Evolutionary conservation across 2,329 filamentous ascomycete species (phyloP).

Genomic region (Zelopaecilomyces penicillatus): DNA sequence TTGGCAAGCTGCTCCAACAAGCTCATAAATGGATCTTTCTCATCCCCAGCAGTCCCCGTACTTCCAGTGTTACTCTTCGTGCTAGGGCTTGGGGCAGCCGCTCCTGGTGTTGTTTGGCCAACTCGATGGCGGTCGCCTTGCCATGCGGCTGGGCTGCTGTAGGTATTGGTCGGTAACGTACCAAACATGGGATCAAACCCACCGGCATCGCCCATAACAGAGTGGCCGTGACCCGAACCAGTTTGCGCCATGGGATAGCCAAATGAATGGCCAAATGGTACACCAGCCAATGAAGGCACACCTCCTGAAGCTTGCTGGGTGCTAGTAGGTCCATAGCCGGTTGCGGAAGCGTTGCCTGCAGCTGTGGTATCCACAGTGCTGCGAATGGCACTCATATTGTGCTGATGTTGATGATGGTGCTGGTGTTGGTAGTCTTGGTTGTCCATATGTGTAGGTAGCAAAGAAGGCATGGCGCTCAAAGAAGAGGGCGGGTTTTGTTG

Average conservation of each 20-base stretch:
- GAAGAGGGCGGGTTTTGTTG: slow-evolving; percentile 29
- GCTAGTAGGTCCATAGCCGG: slow-evolving; percentile 2
- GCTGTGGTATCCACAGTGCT: slow-evolving; percentile 8
- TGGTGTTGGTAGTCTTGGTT: too few species aligned
- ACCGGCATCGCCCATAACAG: slow-evolving; percentile 23
- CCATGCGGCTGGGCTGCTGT: slow-evolving; percentile 45
- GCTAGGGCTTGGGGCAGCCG: slow-evolving; percentile 31
- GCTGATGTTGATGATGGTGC: slow-evolving; percentile 18
- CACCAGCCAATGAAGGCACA: slow-evolving; percentile 3
- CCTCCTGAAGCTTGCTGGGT: slow-evolving; percentile 1
- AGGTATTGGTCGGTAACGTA: slow-evolving; percentile 43
- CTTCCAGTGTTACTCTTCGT: slow-evolving; percentile 42
- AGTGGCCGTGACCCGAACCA: neutral
- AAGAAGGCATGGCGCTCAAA: slow-evolving; percentile 30
- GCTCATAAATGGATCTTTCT: slow-evolving; percentile 75
- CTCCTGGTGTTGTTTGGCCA: slow-evolving; percentile 11
- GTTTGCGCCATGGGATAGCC: slow-evolving; percentile 27
- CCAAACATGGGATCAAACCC: slow-evolving; percentile 54
- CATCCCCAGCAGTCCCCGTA: slow-evolving; percentile 44
- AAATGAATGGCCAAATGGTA: slow-evolving; percentile 21
- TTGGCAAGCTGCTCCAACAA: slow-evolving; percentile 75
- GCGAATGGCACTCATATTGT: slow-evolving; percentile 23
- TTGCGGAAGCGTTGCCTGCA: slow-evolving; percentile 1
- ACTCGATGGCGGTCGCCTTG: slow-evolving; percentile 26
- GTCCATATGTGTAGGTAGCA: slow-evolving; percentile 27